Base-by-base conservation (phyloP, 31 red algal genomes). In the Asparagopsis taxiformis region DNA sequence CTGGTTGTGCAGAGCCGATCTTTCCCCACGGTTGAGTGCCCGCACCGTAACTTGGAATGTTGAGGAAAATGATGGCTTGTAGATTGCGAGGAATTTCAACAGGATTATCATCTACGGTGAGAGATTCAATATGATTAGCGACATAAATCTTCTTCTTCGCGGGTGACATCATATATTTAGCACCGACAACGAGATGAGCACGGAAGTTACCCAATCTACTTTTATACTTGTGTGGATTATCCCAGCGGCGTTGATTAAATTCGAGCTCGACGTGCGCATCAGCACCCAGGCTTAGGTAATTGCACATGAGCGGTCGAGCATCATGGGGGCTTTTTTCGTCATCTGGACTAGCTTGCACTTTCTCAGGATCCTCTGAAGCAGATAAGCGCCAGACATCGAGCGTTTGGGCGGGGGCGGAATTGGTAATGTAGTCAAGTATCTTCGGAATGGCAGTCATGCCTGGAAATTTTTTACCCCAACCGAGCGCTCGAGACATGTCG, bases 231-330 rank as follows among this genome's bases (percentile, higher is more conserved):
- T 77, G 65, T 36, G 96, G 96, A 55, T 94, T 70, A 15, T 85
- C 56, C 85, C 91, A 94, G 8, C 96, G 72, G 62, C 75, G 34
- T 43, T 91, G 80, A 80, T 95, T 99, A 59, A 99, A 99, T 0
- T 66, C 59, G 31, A 95, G 38, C 59, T 99, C 96, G 6, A 99
- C 91, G 55, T 77, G 73, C n/a, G 96, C 96, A 73, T 99, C 96
- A n/a, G 88, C 87, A 19, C 96, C 96, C 19, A 99, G 56, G 59
- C 86, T 91, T 6, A 99, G 53, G 75, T 95, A 99, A 49, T 92
- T 95, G 32, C 85, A 81, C 24, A 95, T 57, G 20, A 87, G 55
- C 17, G 79, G 84, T 22, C 80, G 62, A 0, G 82, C 83, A 10
- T 71, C 82, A 39, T 82, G 82, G n/a, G n/a, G n/a, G n/a, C n/a